These are phyloP conservation scores for Limnanthes douglasii DNA, from an alignment of 345 rosid genomes.

Conservation along the genomic window DNA sequence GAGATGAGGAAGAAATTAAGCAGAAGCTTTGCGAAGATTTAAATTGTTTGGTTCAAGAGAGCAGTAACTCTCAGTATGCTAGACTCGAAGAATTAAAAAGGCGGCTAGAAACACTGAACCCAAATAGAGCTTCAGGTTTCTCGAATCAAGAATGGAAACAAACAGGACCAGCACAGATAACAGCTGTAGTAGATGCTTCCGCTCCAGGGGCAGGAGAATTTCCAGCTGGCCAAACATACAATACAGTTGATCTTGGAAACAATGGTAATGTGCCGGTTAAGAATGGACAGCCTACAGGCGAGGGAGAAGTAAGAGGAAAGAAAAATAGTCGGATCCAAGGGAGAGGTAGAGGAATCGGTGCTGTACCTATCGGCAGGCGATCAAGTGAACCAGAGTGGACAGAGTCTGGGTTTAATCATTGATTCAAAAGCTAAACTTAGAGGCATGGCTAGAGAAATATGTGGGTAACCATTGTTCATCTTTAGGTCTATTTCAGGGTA, in stretches of 20 bases:
- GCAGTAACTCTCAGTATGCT: constrained; percentile 37
- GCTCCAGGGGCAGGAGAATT: constrained; percentile 10
- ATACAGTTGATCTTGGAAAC: constrained; percentile 14
- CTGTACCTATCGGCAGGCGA: constrained; percentile 28
- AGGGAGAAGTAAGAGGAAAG: constrained; percentile 27
- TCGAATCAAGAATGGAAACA: constrained; percentile 13
- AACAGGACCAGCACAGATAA: constrained; percentile 13
- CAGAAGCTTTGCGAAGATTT: constrained; percentile 52
- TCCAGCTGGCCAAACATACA: constrained; percentile 11
- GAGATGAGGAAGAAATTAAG: no score
- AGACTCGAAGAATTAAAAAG: constrained; percentile 50
- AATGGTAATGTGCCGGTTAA: constrained; percentile 6
- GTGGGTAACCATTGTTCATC: no score
- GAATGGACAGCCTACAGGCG: constrained; percentile 12
- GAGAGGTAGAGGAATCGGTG: constrained; percentile 36
- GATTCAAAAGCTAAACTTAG: constrained; percentile 39
- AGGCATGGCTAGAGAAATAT: no score
- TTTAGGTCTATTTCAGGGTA: no score
- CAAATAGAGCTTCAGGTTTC: constrained; percentile 21
- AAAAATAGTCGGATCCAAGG: constrained; percentile 32
- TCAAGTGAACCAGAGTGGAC: constrained; percentile 37
- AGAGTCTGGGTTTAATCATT: constrained; percentile 26
- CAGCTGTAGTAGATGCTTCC: constrained; percentile 14
- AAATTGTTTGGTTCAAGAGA: constrained; percentile 45
- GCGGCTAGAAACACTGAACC: constrained; percentile 44